Evolutionary conservation across 2,329 filamentous ascomycete genomes (phyloP).

Genomic region (Cladorrhinum sp.): DNA sequence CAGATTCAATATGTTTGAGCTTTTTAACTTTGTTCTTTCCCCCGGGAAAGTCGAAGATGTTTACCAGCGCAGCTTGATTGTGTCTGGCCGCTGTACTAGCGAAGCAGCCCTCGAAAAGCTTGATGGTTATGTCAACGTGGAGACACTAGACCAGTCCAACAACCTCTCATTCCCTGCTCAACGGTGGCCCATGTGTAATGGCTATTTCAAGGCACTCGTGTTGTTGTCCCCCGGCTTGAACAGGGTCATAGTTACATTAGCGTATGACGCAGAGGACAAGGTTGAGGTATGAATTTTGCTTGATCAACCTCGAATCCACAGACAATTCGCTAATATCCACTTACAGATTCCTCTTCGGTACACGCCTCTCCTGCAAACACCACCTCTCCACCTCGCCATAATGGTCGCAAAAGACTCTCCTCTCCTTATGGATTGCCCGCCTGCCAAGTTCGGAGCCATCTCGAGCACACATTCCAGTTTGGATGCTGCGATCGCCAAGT

Average conservation of each 20-base stretch:
- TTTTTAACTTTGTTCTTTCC: constrained; percentile 9
- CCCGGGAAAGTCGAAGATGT: constrained; percentile 12
- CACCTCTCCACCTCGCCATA: constrained; percentile 69
- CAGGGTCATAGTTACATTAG: constrained; percentile 10
- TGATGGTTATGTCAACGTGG: constrained; percentile 3
- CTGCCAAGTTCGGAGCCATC: constrained; percentile 53
- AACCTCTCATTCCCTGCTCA: constrained; percentile 18
- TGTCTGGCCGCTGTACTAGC: constrained; percentile 12
- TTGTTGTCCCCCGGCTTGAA: constrained; percentile 21
- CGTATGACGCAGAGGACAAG: not conserved
- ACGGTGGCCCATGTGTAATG: constrained; percentile 21
- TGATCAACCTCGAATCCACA: accelerated
- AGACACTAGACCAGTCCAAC: constrained; percentile 1
- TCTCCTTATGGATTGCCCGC: constrained; percentile 65
- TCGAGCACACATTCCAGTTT: constrained; percentile 50
- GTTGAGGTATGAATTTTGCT: constrained; percentile 3
- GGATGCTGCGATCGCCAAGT: constrained; percentile 65
- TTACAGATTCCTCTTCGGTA: constrained; percentile 38
- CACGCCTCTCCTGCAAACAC: constrained; percentile 50
- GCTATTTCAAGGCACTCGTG: constrained; percentile 25
- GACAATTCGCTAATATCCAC: not conserved
- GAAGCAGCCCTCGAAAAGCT: not conserved
- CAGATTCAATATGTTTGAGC: constrained; percentile 9
- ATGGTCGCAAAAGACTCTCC: constrained; percentile 68
- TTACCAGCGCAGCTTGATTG: constrained; percentile 17